Evolutionary conservation across 352 stramenopile genomes (phyloP), one percentile per base, ranked within the genome.

Genomic region (Pythium diclinum): DNA sequence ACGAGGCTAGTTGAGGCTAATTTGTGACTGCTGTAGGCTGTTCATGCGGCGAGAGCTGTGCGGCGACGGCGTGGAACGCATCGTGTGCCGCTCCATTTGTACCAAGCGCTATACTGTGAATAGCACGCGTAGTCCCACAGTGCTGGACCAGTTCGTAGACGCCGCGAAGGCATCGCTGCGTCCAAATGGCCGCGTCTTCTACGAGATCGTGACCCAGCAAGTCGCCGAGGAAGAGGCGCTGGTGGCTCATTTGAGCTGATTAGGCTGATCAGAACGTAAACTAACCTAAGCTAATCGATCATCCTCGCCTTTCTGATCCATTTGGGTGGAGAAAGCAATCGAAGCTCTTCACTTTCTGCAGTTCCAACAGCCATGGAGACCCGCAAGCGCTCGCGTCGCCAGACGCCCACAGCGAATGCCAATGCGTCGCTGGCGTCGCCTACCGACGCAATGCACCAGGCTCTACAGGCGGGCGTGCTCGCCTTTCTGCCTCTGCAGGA

Each of bases 171-270:
- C 56, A 8, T 65, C 59, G 13, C 19, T 59, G 34, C 59, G 59
- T 14, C 59, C 59, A 3, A 65, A 65, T 14, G 59, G 59, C 23
- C 59, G 59, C 47, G 48, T 59, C 10, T 65, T 65, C 36, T 63
- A 56, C 57, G 48, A 65, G 59, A 65, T 65, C 25, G 59, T 58
- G 59, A 65, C 59, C 1, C 47, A 65, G 49, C 48, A 65, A 33
- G 59, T 65, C 33, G 59, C 59, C 0, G 59, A 65, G 16, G 48
- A 65, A 46, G 48, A 65, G 36, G 59, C 59, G 28, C 25, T 65
- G 17, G 59, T 65, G 14, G 23, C 48, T 11, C 25, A 48, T 11
- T 25, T 48, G 42, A 48, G 42, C 42, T 48, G 14, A 48, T 48
- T 25, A 48, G 40, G 8, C 40, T 47, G 40, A 17, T 28, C 25